These are phyloP conservation scores for Penicillium sp. DNA, from an alignment of 2,329 filamentous ascomycete species.

Conservation along the genomic window DNA sequence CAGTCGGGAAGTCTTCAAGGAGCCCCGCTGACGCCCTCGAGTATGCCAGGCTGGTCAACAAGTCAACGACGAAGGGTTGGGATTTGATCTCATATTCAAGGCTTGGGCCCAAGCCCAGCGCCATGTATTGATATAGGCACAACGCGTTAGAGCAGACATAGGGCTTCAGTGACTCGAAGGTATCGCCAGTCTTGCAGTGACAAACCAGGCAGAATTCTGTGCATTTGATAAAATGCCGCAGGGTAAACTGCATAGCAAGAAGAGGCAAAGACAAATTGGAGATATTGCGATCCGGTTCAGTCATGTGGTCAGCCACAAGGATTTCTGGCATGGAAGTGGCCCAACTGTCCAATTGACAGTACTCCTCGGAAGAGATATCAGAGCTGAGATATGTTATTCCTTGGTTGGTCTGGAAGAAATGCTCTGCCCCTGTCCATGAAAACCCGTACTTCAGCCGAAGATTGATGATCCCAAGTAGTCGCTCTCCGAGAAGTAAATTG, in stretches of 20 bases:
- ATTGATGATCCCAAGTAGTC: constrained; percentile 62
- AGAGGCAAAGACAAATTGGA: constrained; percentile 54
- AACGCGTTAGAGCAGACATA: constrained; percentile 74
- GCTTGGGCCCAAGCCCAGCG: constrained; percentile 77
- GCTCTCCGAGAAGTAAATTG: constrained; percentile 64
- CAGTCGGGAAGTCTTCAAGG: constrained; percentile 56
- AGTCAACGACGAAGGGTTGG: constrained; percentile 78
- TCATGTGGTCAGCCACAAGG: constrained; percentile 53
- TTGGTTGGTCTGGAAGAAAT: constrained; percentile 52
- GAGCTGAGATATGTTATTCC: constrained; percentile 26
- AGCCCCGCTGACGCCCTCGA: constrained; percentile 45
- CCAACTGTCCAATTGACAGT: constrained; percentile 26
- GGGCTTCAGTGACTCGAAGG: constrained; percentile 55
- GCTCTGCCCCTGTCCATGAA: constrained; percentile 68
- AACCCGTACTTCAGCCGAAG: constrained; percentile 54
- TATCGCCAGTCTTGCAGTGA: constrained; percentile 63
- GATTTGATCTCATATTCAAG: constrained; percentile 80
- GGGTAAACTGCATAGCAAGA: constrained; percentile 68
- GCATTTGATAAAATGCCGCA: constrained; percentile 75
- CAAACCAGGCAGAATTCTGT: constrained; percentile 87
- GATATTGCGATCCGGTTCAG: constrained; percentile 19
- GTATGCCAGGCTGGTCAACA: constrained; percentile 81
- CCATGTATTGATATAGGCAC: constrained; percentile 86
- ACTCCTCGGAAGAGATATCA: constrained; percentile 14
- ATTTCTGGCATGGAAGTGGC: constrained; percentile 37